Evolutionary conservation across 305 asterid species (phyloP), one percentile per base, ranked within the genome.

Genomic region (Fraxinus dipetala): DNA sequence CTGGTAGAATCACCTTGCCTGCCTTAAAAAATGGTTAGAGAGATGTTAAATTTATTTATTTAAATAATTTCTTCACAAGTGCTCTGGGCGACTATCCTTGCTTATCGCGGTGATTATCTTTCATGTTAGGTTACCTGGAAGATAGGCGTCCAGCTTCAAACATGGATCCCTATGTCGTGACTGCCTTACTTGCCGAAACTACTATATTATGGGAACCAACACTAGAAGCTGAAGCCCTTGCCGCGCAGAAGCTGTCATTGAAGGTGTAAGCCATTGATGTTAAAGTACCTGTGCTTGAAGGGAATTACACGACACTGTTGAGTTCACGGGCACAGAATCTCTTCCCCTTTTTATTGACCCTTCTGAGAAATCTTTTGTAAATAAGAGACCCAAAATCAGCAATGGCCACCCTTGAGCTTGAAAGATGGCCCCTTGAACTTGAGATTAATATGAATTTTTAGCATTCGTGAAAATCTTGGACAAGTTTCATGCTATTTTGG

Each of bases 81-180:
- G 28, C 59, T n/a, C 28, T 36, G 48, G 3, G 28, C 26, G 5
- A 6, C 18, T 32, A 28, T 59, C 22, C 35, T 1, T 36, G 40
- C 78, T 72, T 69, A 67, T 73, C 77, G 1, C 40, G 80, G 81
- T 70, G 61, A 14, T 20, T 16, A 73, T 36, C 61, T 35, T 75
- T 63, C 43, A 13, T 34, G 48, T 78, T 86, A 95, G 99, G 99
- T 84, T 95, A 94, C 84, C 86, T 95, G 97, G 98, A 95, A 87
- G 99, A 95, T 48, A 90, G 99, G 78, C 98, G 99, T 34, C 99
- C 98, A 16, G 99, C 99, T 69, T 95, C 99, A 65, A 95, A 95
- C 97, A 95, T 95, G 99, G 99, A 95, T 76, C 99, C 99, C n/a
- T 95, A 94, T 16, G 83, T 94, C 0, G 99, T 95, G 87, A 95